phyloP scores from a whole-genome alignment of 345 rosid species.

The Moringa oleifera region DNA sequence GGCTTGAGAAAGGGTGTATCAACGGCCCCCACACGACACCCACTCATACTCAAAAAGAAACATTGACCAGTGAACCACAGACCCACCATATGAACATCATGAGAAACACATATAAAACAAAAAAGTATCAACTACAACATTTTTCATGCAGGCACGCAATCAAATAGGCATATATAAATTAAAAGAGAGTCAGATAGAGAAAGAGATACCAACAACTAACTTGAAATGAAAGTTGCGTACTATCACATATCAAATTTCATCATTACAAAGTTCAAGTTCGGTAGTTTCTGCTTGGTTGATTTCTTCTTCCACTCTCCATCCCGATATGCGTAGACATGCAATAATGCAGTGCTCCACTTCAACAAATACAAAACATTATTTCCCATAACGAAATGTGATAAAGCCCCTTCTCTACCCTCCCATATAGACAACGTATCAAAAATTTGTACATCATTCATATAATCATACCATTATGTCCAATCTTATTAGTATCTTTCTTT shows the following conservation, averaged over 20 bases:
- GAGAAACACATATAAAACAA: neutral
- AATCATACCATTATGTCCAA: slow-evolving; percentile 14
- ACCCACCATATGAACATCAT: neutral
- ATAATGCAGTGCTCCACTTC: no score
- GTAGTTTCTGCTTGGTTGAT: neutral
- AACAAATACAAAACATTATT: no score
- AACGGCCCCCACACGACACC: neutral
- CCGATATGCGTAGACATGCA: neutral
- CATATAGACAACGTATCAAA: no score
- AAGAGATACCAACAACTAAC: slow-evolving; percentile 14
- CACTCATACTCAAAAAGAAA: neutral
- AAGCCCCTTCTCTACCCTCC: no score
- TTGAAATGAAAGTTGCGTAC: slow-evolving; percentile 21
- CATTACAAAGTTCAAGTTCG: slow-evolving; percentile 16
- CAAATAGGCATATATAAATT: neutral
- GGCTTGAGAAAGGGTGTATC: neutral
- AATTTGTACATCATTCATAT: slow-evolving; percentile 6
- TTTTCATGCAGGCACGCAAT: neutral
- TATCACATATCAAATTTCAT: slow-evolving; percentile 13
- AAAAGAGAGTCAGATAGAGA: no score
- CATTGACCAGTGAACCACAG: neutral
- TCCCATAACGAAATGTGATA: no score
- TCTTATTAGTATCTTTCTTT: slow-evolving; percentile 2
- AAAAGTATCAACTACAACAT: neutral
- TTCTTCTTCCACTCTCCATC: no score